Base-by-base conservation (phyloP, 2,329 filamentous ascomycete species). In the Fusarium liriodendri region DNA sequence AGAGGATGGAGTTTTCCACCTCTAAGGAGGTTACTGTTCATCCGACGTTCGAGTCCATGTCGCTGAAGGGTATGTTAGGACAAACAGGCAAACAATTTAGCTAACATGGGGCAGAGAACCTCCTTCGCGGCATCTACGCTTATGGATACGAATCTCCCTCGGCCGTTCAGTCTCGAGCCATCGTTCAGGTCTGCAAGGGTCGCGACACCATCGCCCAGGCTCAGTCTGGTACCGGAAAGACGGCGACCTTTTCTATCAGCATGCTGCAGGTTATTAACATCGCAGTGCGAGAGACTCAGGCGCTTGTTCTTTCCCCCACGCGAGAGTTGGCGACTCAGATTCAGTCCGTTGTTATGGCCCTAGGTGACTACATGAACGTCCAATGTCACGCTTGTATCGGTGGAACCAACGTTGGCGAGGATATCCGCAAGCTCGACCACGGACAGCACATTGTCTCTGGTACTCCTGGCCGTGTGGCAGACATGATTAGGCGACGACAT, bases 311-410 rank as follows among this genome's bases (percentile, higher is more conserved):
- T 10, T 98, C 97, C 5, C 97, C 97, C 3, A 98, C 96, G 22
- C 95, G 97, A 82, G 97, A 99, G 89, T 88, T 99, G 75, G 97
- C 97, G 54, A 98, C 96, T 32, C 97, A 99, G 85, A 99, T 99
- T 75, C 97, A 99, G 85, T 98, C 95, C 38, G 97, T 99, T 69
- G 94, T 99, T 78, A 97, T 98, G 92, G 97, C 97, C n/a, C 90
- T 99, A n/a, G 97, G 97, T 76, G 97, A 99, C 85, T 99, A 98
- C 88, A 98, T 99, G 97, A 98, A 98, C 82, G 95, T 99, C 5
- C 95, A 99, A 85, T 99, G 97, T 86, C 97, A 99, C 80, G 96
- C 97, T 69, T 99, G 97, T 85, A 98, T 99, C 80, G 97, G 97
- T 77, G 97, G 97, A 70, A 99, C 97, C 76, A 98, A 98, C 81